phyloP scores from a whole-genome alignment of 2,329 filamentous ascomycete genomes.

The Penicillium sp. region DNA sequence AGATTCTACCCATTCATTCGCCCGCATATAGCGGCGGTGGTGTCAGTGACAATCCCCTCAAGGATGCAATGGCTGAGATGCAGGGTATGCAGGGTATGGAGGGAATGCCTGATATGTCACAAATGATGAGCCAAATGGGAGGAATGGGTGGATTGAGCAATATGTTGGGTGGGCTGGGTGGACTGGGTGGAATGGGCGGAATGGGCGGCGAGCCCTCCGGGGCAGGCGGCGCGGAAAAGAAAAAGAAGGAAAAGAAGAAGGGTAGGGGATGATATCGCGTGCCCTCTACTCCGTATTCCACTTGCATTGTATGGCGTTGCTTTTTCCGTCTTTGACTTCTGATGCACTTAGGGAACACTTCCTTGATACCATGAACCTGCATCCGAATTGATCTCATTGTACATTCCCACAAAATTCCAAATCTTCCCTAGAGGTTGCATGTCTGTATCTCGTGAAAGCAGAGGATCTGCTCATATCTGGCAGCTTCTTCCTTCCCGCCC shows the following conservation, averaged over 20 bases:
- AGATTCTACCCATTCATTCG: conserved; percentile 79
- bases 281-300: conserved; percentile 22
- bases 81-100: conserved; percentile 46
- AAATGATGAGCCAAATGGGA: conserved; percentile 12
- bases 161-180: conserved; percentile 6
- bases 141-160: conserved; percentile 50
- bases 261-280: conserved; percentile 37
- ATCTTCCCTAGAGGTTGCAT: not conserved
- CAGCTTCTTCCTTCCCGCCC: not conserved
- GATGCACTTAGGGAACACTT: conserved; percentile 9
- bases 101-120: conserved; percentile 51
- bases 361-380: conserved; percentile 8
- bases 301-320: conserved; percentile 41
- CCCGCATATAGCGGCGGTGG: conserved; percentile 88
- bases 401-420: conserved; percentile 1
- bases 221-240: conserved; percentile 34
- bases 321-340: conserved; percentile 10
- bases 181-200: conserved; percentile 8
- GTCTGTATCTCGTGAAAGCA: no score
- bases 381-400: conserved; percentile 7
- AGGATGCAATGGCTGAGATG: conserved; percentile 98
- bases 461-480: not conserved
- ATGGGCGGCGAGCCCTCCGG: conserved; percentile 39
- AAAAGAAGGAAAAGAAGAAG: conserved; percentile 52
- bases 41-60: conserved; percentile 88